These are phyloP conservation scores for Cladosporium sphaerospermum DNA, from an alignment of 2,329 filamentous ascomycete species.

Conservation along the genomic window DNA sequence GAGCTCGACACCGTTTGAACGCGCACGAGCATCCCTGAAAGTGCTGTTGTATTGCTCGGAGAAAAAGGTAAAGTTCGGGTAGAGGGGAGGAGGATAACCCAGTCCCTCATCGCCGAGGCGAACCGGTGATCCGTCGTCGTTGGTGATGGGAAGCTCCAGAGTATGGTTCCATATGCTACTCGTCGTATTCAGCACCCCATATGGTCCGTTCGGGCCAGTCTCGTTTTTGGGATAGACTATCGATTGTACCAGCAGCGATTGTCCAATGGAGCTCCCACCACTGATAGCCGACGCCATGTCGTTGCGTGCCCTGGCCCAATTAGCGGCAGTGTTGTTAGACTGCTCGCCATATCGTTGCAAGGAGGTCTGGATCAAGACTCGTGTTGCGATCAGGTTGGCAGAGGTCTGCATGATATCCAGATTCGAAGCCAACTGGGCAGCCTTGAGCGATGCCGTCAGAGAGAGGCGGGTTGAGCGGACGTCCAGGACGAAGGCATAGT, in stretches of 20 bases:
- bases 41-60: conserved; percentile 30
- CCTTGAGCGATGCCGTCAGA: conserved; percentile 79
- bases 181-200: conserved; percentile 61
- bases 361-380: conserved; percentile 48
- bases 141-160: conserved; percentile 57
- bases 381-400: conserved; percentile 64
- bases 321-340: conserved; percentile 49
- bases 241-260: conserved; percentile 59
- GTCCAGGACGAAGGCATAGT: conserved; percentile 54
- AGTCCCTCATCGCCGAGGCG: conserved; percentile 54
- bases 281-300: conserved; percentile 69
- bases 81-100: conserved; percentile 68
- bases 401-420: conserved; percentile 73
- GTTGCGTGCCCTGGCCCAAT: conserved; percentile 55
- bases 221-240: conserved; percentile 65
- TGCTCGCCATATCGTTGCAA: conserved; percentile 46
- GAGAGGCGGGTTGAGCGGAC: conserved; percentile 55
- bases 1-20: conserved; percentile 32
- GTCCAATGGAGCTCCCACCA: conserved; percentile 39
- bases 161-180: conserved; percentile 38
- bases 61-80: conserved; percentile 69
- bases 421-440: conserved; percentile 71
- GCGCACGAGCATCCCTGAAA: conserved; percentile 32
- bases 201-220: conserved; percentile 45
- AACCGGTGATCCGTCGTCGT: conserved; percentile 52